Conservation (phyloP, 1,284 basidiomycete species). For the Sphaerobolus stellatus region DNA sequence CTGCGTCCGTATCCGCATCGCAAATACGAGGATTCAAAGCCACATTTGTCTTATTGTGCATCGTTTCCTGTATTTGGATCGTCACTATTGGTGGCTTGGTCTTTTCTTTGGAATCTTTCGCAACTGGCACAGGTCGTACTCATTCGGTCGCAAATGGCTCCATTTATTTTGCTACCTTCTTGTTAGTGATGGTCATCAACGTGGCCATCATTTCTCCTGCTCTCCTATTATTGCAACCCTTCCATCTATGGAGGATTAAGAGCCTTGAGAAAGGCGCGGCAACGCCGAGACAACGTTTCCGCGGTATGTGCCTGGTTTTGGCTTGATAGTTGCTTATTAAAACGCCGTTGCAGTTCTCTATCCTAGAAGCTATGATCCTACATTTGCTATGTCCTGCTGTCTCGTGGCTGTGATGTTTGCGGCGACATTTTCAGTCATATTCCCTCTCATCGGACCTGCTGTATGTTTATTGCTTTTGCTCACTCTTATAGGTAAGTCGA, state of each 20-base stretch:
- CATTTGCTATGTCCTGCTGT: slow-evolving; percentile 63
- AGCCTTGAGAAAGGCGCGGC: slow-evolving; percentile 54
- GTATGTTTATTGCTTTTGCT: slow-evolving; percentile 65
- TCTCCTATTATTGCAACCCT: slow-evolving; percentile 66
- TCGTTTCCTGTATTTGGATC: slow-evolving; percentile 60
- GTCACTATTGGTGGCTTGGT: slow-evolving; percentile 63
- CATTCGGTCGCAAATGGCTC: slow-evolving; percentile 63
- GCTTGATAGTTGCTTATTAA: slow-evolving; percentile 8
- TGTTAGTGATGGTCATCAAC: slow-evolving; percentile 62
- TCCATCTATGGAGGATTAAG: slow-evolving; percentile 55
- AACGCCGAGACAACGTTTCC: slow-evolving; percentile 76
- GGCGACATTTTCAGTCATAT: slow-evolving; percentile 68
- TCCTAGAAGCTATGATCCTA: slow-evolving; percentile 68
- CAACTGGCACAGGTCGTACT: slow-evolving; percentile 37
- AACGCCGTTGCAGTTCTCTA: slow-evolving; percentile 55
- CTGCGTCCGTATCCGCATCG: slow-evolving; percentile 60
- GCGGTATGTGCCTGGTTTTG: slow-evolving; percentile 50
- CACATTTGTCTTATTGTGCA: slow-evolving; percentile 62
- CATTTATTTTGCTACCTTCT: slow-evolving; percentile 65
- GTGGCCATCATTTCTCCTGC: slow-evolving; percentile 72
- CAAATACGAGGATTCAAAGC: slow-evolving; percentile 65
- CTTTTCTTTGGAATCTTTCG: slow-evolving; percentile 63
- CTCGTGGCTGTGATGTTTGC: slow-evolving; percentile 70
- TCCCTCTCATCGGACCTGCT: slow-evolving; percentile 74
- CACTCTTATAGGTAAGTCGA: slow-evolving; percentile 60